Evolutionary conservation across 805 yeast species (phyloP), one percentile per base, ranked within the genome.

Genomic region (Maudiozyma bulderi): DNA sequence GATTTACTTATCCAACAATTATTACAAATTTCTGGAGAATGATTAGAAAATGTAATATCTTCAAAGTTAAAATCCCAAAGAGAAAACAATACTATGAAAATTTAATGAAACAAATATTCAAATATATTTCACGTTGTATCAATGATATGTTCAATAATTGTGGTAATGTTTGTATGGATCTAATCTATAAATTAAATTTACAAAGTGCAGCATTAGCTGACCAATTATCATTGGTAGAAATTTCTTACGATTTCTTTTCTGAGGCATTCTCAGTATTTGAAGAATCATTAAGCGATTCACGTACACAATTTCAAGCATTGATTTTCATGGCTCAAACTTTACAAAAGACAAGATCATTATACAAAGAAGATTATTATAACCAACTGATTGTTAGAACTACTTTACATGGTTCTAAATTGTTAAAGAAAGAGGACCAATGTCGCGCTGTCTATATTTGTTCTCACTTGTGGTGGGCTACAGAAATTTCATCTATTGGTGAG

Each of bases 361-460:
- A 73, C 43, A 68, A 73, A 43, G 66, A 61, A 40, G 51, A 55
- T 6, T 57, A 61, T 38, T 91, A 86, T 66, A 93, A 88, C 56
- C 77, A 80, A 4, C 71, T 91, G 55, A 88, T 90, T 46, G 85
- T 95, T 13, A 84, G 89, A 63, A 76, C 90, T 44, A 88, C 96
- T 1, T 69, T 90, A 44, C 87, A 88, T 59, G 95, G 95, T 5
- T 86, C 95, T 11, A 87, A 86, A 65, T 73, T 93, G 46, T 73
- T 91, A 59, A 88, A 86, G 65, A 91, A 91, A 64, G 89, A 93
- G 35, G 98, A 91, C 60, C 99, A 93, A 66, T 90, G 97, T 64
- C 78, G 97, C 13, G 82, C 95, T 0, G 95, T 66, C 4, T 87
- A 85, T 62, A 67, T 79, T 46, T 90, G 96, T 41, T 82, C 95